Base-by-base conservation (phyloP, 2,329 filamentous ascomycete species). In the Colletotrichum scovillei region DNA sequence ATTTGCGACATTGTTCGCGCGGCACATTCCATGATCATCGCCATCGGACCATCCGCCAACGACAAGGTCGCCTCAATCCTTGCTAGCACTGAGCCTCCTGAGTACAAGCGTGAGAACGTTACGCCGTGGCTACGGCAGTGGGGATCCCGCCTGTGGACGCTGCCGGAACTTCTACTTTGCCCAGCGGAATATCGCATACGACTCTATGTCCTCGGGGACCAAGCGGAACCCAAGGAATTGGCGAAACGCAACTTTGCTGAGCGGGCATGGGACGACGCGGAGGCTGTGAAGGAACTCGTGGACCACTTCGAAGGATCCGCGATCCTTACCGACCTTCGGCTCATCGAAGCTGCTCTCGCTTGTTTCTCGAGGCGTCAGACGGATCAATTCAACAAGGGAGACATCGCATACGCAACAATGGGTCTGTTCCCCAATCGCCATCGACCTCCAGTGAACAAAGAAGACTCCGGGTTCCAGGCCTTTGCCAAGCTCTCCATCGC, bases 1-100 rank as follows among this genome's bases (percentile, higher is more conserved):
- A 87, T 86, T 56, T 83, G 84, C 69, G 85, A 87, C 69, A 81
- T 87, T 4, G 82, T 86, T 7, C 81, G 85, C 14, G 82, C 81
- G 6, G 83, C 85, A 1, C 79, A 83, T 16, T 82, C 81, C 1
- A 76, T 87, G 24, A 81, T 82, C 14, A 84, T 87, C 24, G 82
- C 82, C 1, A 82, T 86, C 3, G 82, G 82, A 3, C 78, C 75
- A 24, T 79, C 78, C 38, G 42, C 78, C 5, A 71, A 78, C 14
- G 66, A 77, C 53, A 46, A 60, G 58, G 35, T 60, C 7, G 22
- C 58, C 4, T 73, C 80, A 32, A 79, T 81, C 79, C 77, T 87
- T 14, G 14, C 38, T 1, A 19, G 19, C 9, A 9, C 22, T 19
- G 58, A 28, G 22, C 9, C 35, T n/a, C 58, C 58, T 8, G 35